Evolutionary conservation across 2,329 filamentous ascomycete genomes (phyloP).

Genomic region (Fonsecaea monophora): DNA sequence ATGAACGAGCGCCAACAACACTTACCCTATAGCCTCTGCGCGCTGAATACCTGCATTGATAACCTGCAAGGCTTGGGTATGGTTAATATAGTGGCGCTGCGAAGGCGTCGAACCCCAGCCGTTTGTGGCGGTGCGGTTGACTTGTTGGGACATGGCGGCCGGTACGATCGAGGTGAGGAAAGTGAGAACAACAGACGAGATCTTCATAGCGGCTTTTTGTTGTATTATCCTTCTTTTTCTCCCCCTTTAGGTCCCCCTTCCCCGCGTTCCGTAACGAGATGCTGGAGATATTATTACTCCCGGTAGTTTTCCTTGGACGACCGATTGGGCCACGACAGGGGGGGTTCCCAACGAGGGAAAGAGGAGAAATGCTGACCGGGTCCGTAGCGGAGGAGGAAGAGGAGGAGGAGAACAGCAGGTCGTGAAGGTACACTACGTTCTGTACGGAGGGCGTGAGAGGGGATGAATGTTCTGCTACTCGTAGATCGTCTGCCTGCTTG

Average conservation of each 20-base stretch:
- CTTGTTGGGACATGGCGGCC: constrained; percentile 14
- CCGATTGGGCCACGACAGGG: not conserved
- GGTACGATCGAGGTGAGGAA: not conserved
- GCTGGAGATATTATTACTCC: not conserved
- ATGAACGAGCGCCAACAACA: not conserved
- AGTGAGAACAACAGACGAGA: not conserved
- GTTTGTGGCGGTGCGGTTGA: constrained; percentile 23
- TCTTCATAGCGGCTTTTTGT: not conserved
- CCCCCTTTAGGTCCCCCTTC: not conserved
- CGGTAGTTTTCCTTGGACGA: not conserved
- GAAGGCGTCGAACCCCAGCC: constrained; percentile 26
- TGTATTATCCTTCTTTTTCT: not conserved
- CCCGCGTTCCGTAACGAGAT: not conserved
- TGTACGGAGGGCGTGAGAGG: not conserved
- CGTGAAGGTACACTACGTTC: too few relatives aligned
- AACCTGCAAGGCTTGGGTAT: constrained; percentile 29
- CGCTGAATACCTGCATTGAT: constrained; percentile 24
- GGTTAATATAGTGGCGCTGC: constrained; percentile 29
- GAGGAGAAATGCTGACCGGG: constrained; percentile 1
- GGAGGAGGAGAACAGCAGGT: not conserved
- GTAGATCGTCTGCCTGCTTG: too few relatives aligned
- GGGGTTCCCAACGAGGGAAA: not conserved
- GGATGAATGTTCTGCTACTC: too few relatives aligned
- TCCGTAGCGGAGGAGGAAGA: not conserved
- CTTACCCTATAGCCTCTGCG: constrained; percentile 21